Evolutionary conservation across 345 rosid species (phyloP).

Genomic region (Xanthoceras sorbifolium): DNA sequence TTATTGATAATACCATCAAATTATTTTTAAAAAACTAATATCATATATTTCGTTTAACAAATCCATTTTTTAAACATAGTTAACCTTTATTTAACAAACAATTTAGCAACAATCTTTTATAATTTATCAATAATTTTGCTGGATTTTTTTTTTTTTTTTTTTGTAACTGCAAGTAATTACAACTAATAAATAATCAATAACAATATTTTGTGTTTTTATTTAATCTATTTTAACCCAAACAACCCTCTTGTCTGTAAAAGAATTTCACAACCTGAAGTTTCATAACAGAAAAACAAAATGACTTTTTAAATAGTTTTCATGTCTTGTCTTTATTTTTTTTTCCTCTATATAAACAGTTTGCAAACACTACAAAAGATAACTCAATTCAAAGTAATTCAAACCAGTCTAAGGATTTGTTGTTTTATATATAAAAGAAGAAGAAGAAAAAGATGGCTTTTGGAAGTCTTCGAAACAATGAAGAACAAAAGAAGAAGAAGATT

Average conservation of each 20-base stretch:
- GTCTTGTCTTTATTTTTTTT: background rate
- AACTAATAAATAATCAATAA: too few species aligned
- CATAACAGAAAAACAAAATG: background rate
- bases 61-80: too few species aligned
- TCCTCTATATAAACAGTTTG: background rate
- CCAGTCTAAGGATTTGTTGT: background rate
- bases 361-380: background rate
- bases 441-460: background rate
- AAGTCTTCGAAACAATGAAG: background rate
- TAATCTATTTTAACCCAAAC: background rate
- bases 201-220: background rate
- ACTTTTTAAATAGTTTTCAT: background rate
- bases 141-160: too few species aligned
- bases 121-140: background rate
- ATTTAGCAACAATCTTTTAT: too few species aligned
- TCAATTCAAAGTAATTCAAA: background rate
- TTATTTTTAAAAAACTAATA: too few species aligned
- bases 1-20: too few species aligned
- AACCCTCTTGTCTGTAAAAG: background rate
- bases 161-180: too few species aligned
- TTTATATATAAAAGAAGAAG: background rate
- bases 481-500: constrained; percentile 39
- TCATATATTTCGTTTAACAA: too few species aligned
- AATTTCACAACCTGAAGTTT: background rate
- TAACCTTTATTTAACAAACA: too few species aligned